phyloP scores from a whole-genome alignment of 768 basidiomycete genomes.

The Termitomyces titanicus region DNA sequence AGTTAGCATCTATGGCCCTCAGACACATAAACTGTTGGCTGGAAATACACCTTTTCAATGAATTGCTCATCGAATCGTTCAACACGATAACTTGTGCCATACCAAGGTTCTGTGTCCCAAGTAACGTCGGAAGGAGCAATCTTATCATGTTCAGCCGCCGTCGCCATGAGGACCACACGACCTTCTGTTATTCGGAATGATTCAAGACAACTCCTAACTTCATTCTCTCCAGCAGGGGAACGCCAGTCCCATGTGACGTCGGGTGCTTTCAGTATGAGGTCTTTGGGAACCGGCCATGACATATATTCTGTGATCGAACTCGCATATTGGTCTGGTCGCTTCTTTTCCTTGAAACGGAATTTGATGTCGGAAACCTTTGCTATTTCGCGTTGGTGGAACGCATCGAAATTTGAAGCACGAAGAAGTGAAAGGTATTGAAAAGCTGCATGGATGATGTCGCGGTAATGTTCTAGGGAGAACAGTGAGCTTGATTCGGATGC shows the following conservation, averaged over 20 bases:
- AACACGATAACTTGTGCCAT: conserved; percentile 86
- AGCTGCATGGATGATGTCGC: conserved; percentile 59
- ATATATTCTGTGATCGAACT: conserved; percentile 71
- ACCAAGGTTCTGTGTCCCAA: conserved; percentile 87
- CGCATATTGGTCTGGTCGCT: conserved; percentile 75
- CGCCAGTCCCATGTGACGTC: conserved; percentile 76
- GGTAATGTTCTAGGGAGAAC: conserved; percentile 60
- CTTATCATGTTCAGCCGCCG: conserved; percentile 57
- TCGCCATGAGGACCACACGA: conserved; percentile 77
- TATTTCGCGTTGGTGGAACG: conserved; percentile 76
- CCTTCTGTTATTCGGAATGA: conserved; percentile 53
- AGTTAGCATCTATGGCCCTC: neutral
- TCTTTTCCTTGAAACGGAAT: conserved; percentile 88
- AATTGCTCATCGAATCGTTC: conserved; percentile 65
- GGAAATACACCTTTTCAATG: conserved; percentile 41
- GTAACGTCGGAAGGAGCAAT: conserved; percentile 34
- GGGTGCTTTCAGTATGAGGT: conserved; percentile 69
- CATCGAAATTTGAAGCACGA: conserved; percentile 53
- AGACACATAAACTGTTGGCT: neutral
- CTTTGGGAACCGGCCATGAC: conserved; percentile 77
- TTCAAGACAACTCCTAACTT: conserved; percentile 62
- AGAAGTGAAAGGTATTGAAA: conserved; percentile 81
- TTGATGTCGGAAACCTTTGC: conserved; percentile 65
- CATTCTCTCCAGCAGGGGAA: conserved; percentile 40
- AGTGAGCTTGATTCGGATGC: neutral